These are phyloP conservation scores for Coniferiporia sulphurascens DNA, from an alignment of 1,284 basidiomycete genomes.

Conservation along the genomic window DNA sequence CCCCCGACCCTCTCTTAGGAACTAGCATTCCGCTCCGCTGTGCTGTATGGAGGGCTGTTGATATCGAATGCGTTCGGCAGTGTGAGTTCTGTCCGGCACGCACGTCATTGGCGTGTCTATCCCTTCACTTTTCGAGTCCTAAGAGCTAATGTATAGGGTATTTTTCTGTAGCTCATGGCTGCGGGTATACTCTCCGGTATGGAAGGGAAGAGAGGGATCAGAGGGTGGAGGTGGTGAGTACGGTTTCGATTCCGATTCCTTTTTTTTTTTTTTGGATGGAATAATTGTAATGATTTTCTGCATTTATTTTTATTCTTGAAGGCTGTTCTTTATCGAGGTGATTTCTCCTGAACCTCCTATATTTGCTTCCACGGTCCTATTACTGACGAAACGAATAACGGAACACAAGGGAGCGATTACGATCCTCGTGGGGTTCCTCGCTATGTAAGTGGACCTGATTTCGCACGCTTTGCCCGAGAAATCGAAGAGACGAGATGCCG, in stretches of 20 bases:
- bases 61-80: slow-evolving; percentile 41
- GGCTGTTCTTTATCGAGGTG: slow-evolving; percentile 28
- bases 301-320: background rate
- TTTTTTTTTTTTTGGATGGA: too few species aligned
- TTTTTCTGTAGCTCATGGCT: slow-evolving; percentile 27
- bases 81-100: too few species aligned
- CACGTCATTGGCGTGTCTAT: too few species aligned
- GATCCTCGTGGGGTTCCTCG: slow-evolving; percentile 17
- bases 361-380: too few species aligned
- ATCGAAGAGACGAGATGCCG: too few species aligned
- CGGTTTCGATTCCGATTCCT: too few species aligned
- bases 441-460: slow-evolving; percentile 18
- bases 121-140: slow-evolving; percentile 15
- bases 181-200: slow-evolving; percentile 41
- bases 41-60: slow-evolving; percentile 36
- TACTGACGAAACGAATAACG: too few species aligned
- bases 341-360: too few species aligned
- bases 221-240: slow-evolving; percentile 37
- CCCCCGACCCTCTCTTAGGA: slow-evolving; percentile 15
- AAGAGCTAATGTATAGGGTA: background rate
- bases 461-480: background rate
- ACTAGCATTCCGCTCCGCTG: slow-evolving; percentile 33
- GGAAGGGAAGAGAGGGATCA: slow-evolving; percentile 38
- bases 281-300: background rate
- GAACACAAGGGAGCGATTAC: slow-evolving; percentile 18